phyloP scores from a whole-genome alignment of 768 basidiomycete genomes.

The Phlebiopsis flavidoalba region DNA sequence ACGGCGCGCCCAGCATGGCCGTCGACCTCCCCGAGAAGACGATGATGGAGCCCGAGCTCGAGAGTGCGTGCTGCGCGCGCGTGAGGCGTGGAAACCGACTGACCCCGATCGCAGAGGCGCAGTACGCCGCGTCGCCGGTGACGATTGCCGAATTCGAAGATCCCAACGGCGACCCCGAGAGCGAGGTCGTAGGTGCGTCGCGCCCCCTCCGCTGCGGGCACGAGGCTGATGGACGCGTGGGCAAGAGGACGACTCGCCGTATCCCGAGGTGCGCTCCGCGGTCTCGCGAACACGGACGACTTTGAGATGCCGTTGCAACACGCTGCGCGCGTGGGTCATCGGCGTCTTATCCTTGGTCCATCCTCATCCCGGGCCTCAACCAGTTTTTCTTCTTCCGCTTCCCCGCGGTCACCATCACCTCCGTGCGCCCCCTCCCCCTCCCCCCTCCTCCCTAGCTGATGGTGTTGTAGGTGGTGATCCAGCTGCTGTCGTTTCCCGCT shows the following conservation, averaged over 20 bases:
- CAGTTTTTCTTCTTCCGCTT: conserved; percentile 49
- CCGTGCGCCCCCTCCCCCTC: conserved; percentile 2
- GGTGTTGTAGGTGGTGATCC: conserved; percentile 47
- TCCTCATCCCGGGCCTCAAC: conserved; percentile 43
- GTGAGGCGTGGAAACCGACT: neutral
- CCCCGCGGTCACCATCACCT: conserved; percentile 30
- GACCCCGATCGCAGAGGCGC: neutral
- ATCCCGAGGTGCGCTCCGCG: conserved; percentile 76
- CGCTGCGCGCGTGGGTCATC: conserved; percentile 66
- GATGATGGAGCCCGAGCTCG: neutral
- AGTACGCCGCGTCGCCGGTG: neutral
- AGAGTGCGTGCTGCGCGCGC: neutral
- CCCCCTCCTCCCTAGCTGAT: neutral
- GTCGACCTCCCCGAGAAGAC: neutral
- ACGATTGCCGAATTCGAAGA: conserved; percentile 25
- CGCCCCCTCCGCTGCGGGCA: neutral
- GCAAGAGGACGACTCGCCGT: conserved; percentile 79
- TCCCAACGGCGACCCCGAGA: conserved; percentile 29
- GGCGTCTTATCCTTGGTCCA: conserved; percentile 71
- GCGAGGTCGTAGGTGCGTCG: conserved; percentile 14
- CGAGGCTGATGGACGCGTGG: neutral
- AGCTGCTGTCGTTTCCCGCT: conserved; percentile 66
- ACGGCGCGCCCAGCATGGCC: neutral
- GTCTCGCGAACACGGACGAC: conserved; percentile 73
- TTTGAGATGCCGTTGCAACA: conserved; percentile 56